A percentile compares a stretch with the other conserved stretches of the same genome.
These are phyloP conservation scores for Calonectria naviculata DNA, from an alignment of 2,329 filamentous ascomycete species.

Conservation along the genomic window DNA sequence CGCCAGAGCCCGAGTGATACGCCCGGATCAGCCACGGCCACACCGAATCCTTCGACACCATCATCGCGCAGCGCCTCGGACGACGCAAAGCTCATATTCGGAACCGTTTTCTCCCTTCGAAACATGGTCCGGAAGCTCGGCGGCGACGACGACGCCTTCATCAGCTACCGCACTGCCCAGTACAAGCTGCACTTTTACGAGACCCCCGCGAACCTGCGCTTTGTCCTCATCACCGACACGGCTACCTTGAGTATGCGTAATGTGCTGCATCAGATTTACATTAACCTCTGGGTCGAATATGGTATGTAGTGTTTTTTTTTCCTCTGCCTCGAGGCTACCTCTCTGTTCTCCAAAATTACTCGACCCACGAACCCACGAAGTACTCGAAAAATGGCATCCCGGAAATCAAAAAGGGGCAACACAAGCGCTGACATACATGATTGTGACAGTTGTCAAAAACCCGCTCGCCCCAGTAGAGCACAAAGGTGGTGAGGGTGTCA, in stretches of 20 bases:
- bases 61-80: slow-evolving; percentile 63
- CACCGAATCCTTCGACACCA: slow-evolving; percentile 33
- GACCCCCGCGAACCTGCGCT: slow-evolving; percentile 94
- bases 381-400: not conserved
- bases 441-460: slow-evolving; percentile 72
- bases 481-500: slow-evolving; percentile 75
- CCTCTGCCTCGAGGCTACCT: no score
- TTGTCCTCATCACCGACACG: slow-evolving; percentile 95
- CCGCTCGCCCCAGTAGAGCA: slow-evolving; percentile 76
- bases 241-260: slow-evolving; percentile 90
- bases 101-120: slow-evolving; percentile 93
- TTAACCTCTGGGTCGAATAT: slow-evolving; percentile 97
- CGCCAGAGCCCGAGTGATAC: slow-evolving; percentile 49
- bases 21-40: slow-evolving; percentile 52
- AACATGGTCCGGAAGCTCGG: slow-evolving; percentile 98
- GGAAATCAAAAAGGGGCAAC: not conserved
- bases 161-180: slow-evolving; percentile 91
- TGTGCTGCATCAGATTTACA: slow-evolving; percentile 97
- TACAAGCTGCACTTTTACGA: slow-evolving; percentile 99
- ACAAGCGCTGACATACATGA: slow-evolving; percentile 1
- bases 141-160: slow-evolving; percentile 93
- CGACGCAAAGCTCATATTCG: slow-evolving; percentile 97
- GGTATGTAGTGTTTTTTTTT: slow-evolving; percentile 59
- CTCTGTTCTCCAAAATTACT: not conserved
- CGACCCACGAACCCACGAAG: not conserved